Evolutionary conservation across 805 yeast species (phyloP).

Genomic region (Saccharomycopsis fodiens): DNA sequence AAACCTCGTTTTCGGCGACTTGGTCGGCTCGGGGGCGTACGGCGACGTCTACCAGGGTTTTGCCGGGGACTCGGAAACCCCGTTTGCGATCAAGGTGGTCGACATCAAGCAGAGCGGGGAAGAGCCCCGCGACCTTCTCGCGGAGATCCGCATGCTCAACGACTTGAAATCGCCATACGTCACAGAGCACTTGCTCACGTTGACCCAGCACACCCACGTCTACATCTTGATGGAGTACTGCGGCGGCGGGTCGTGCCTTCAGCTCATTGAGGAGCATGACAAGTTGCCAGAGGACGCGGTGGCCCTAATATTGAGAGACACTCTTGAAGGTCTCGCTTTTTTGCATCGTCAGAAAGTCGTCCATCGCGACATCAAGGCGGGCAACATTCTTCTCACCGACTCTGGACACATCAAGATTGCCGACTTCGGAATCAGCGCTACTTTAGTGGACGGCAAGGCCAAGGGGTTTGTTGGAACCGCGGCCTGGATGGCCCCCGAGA

Average conservation of each 20-base stretch:
- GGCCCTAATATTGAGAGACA: constrained; percentile 54
- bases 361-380: constrained; percentile 88
- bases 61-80: too few species aligned
- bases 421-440: constrained; percentile 92
- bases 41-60: too few species aligned
- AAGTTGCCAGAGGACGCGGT: constrained; percentile 51
- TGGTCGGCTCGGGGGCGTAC: too few species aligned
- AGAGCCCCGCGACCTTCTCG: constrained; percentile 60
- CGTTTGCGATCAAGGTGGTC: constrained; percentile 82
- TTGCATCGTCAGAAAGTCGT: constrained; percentile 69
- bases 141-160: constrained; percentile 72
- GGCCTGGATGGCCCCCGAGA: constrained; percentile 99
- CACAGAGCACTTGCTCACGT: constrained; percentile 59
- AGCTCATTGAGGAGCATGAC: constrained; percentile 51
- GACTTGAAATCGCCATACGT: constrained; percentile 59
- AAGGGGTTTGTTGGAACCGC: constrained; percentile 88
- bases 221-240: constrained; percentile 95
- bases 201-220: constrained; percentile 56
- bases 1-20: too few species aligned
- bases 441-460: constrained; percentile 56
- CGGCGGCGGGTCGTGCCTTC: constrained; percentile 89
- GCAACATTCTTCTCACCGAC: constrained; percentile 71
- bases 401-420: constrained; percentile 72
- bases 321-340: constrained; percentile 65
- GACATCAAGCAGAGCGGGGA: constrained; percentile 75